Evolutionary conservation across 2,329 filamentous ascomycete species (phyloP).

Genomic region (Fusarium begoniae): DNA sequence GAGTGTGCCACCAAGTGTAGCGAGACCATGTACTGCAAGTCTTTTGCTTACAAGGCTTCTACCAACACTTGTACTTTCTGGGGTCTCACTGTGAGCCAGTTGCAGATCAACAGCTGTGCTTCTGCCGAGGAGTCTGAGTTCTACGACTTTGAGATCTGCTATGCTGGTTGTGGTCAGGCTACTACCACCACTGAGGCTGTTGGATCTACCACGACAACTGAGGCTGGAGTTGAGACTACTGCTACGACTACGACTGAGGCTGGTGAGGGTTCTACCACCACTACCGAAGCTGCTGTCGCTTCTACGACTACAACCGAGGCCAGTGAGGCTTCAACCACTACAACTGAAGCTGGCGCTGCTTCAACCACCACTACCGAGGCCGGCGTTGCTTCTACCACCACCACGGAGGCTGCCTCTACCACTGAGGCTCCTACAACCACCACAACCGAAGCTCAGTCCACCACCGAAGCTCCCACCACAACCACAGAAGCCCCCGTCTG

Average conservation of each 20-base stretch:
- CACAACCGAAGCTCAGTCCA: neutral
- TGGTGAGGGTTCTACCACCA: neutral
- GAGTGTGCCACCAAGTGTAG: neutral
- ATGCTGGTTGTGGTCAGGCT: neutral
- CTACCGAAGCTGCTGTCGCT: neutral
- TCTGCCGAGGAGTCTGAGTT: neutral
- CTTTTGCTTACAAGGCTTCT: neutral
- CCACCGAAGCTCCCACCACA: slow-evolving; percentile 4
- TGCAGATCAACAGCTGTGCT: neutral
- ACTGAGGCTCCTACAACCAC: neutral
- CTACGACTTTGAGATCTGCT: neutral
- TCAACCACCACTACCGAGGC: neutral
- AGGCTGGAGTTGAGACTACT: neutral
- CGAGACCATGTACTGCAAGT: neutral
- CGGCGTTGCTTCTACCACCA: neutral
- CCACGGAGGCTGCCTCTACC: neutral
- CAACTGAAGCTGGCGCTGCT: neutral
- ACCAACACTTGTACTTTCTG: neutral
- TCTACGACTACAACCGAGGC: neutral
- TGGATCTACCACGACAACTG: neutral
- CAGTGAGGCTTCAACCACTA: neutral
- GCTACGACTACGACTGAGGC: neutral
- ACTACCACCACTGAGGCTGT: neutral
- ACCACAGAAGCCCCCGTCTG: slow-evolving; percentile 6
- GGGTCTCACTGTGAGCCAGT: neutral